These are phyloP conservation scores for Aegilops sharonensis DNA, from an alignment of 176 grass and related monocot genomes.

Conservation along the genomic window DNA sequence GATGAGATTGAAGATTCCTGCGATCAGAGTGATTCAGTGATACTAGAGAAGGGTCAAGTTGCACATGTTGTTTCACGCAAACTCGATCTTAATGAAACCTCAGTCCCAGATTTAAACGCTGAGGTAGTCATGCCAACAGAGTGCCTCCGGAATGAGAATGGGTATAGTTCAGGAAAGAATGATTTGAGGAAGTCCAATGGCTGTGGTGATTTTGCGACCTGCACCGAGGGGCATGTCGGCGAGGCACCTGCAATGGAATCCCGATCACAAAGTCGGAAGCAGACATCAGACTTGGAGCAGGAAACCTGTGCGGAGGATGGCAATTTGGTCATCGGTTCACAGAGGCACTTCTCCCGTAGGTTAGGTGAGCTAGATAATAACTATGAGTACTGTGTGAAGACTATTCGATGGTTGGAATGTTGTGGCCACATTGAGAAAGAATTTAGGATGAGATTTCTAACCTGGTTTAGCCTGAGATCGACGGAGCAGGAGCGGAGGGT, in stretches of 20 bases:
- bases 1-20: conserved; percentile 76
- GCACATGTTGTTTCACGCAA: conserved; percentile 36
- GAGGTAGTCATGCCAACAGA: conserved; percentile 66
- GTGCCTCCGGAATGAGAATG: conserved; percentile 52
- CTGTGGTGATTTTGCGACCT: conserved; percentile 54
- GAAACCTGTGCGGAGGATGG: conserved; percentile 52
- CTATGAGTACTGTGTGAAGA: conserved; percentile 83
- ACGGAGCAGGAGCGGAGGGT: conserved; percentile 70
- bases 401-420: conserved; percentile 73
- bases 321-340: conserved; percentile 37
- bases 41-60: conserved; percentile 41
- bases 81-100: conserved; percentile 69
- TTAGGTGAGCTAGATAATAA: conserved; percentile 76
- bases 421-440: conserved; percentile 57
- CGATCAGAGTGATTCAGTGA: conserved; percentile 57
- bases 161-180: conserved; percentile 57
- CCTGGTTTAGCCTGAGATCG: conserved; percentile 89
- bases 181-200: conserved; percentile 48
- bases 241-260: conserved; percentile 63
- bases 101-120: conserved; percentile 85
- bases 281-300: conserved; percentile 46
- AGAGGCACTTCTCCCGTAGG: conserved; percentile 48
- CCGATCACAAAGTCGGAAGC: conserved; percentile 49
- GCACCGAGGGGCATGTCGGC: conserved; percentile 32
- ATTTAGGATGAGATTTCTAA: conserved; percentile 84